Percentiles rank a stretch among this genome's conserved stretches.
phyloP scores from a whole-genome alignment of 768 basidiomycete genomes.

The Lactarius psammicola region DNA sequence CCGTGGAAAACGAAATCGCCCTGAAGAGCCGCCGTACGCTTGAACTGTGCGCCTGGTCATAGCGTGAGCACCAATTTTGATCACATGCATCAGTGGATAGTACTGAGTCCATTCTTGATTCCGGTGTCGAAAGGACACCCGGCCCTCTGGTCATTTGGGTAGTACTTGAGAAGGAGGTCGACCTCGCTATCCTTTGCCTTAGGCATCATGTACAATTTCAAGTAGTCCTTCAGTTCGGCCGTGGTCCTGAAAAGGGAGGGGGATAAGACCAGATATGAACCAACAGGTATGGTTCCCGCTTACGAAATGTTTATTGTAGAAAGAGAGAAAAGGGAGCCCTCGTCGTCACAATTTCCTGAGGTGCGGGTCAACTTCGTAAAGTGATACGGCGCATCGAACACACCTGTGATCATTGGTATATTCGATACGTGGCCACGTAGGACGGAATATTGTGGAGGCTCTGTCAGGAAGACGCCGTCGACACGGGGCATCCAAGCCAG shows the following conservation, averaged over 20 bases:
- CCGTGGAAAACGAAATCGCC: slow-evolving; percentile 27
- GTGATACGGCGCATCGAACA: background rate
- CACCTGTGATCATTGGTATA: slow-evolving; percentile 30
- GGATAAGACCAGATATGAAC: background rate
- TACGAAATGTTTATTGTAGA: slow-evolving; percentile 35
- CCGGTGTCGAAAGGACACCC: slow-evolving; percentile 28
- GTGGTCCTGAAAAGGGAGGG: background rate
- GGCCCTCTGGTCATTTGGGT: slow-evolving; percentile 23
- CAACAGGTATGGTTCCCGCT: background rate
- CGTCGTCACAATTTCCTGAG: slow-evolving; percentile 54
- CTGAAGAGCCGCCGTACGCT: slow-evolving; percentile 23
- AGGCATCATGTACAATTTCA: slow-evolving; percentile 31
- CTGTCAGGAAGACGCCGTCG: slow-evolving; percentile 33
- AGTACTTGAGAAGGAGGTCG: slow-evolving; percentile 28
- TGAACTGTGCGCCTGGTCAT: slow-evolving; percentile 20
- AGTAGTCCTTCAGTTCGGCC: slow-evolving; percentile 8
- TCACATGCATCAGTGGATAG: background rate
- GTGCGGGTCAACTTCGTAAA: slow-evolving; percentile 8
- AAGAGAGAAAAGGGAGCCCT: slow-evolving; percentile 49
- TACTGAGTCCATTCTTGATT: slow-evolving; percentile 32
- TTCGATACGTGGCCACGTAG: slow-evolving; percentile 28
- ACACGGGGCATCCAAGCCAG: slow-evolving; percentile 33
- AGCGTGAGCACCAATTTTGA: background rate
- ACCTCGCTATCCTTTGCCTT: slow-evolving; percentile 27
- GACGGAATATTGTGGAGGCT: slow-evolving; percentile 30